Conservation (phyloP, 2,329 filamentous ascomycete genomes). For the Fusarium neocosmosporiellum region DNA sequence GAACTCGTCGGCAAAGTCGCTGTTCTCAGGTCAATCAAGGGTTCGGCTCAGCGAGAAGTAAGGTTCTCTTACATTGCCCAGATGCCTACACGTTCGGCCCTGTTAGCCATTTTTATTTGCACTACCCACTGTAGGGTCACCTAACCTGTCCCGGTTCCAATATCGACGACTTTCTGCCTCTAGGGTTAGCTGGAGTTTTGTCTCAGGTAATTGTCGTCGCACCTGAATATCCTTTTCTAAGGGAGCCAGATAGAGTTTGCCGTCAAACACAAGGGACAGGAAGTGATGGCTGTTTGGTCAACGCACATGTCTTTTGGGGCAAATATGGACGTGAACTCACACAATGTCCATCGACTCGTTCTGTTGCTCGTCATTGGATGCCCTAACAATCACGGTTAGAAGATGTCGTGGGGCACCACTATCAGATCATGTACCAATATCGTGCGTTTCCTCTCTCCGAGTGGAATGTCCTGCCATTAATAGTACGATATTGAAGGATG, state of each 20-base stretch:
- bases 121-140: neutral
- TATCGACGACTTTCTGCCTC: slow-evolving; percentile 15
- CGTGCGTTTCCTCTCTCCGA: slow-evolving; percentile 20
- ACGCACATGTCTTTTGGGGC: neutral
- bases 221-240: slow-evolving; percentile 18
- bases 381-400: slow-evolving; percentile 1
- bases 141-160: slow-evolving; percentile 34
- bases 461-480: slow-evolving; percentile 27
- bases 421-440: slow-evolving; percentile 1
- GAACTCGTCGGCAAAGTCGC: slow-evolving; percentile 59
- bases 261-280: slow-evolving; percentile 9
- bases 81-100: neutral
- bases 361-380: slow-evolving; percentile 30
- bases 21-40: slow-evolving; percentile 39
- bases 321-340: neutral
- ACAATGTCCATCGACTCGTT: slow-evolving; percentile 34
- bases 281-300: slow-evolving; percentile 17
- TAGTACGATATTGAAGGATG: slow-evolving; percentile 25
- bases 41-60: neutral
- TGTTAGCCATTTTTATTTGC: neutral
- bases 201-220: accelerated
- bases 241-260: slow-evolving; percentile 20
- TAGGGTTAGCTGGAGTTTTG: neutral
- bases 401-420: neutral
- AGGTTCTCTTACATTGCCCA: slow-evolving; percentile 8